These are phyloP conservation scores for Euphorbia tirucalli DNA, from an alignment of 345 rosid species.

Conservation along the genomic window DNA sequence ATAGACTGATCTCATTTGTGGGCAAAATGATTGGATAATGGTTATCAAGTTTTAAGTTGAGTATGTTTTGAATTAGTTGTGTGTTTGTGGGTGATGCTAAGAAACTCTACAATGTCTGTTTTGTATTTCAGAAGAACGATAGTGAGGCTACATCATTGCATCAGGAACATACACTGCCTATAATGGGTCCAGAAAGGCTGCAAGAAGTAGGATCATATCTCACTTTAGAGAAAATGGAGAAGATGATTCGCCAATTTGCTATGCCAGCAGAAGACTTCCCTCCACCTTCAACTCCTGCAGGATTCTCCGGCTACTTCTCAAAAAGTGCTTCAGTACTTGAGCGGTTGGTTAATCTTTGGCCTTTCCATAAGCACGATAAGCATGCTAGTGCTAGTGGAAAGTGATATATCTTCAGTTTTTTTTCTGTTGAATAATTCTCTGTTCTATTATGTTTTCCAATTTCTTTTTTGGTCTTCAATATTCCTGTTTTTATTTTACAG, in stretches of 20 bases:
- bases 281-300: constrained; percentile 80
- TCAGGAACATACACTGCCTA: constrained; percentile 92
- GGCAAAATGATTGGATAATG: background rate
- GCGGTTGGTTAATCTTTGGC: constrained; percentile 39
- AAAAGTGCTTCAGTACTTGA: constrained; percentile 89
- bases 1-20: background rate
- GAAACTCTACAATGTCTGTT: constrained; percentile 2
- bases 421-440: background rate
- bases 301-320: constrained; percentile 91
- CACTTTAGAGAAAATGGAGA: constrained; percentile 90
- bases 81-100: background rate
- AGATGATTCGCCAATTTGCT: constrained; percentile 86
- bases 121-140: constrained; percentile 54
- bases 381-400: constrained; percentile 21
- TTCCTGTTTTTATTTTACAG: background rate
- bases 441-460: background rate
- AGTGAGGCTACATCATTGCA: constrained; percentile 63
- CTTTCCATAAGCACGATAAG: constrained; percentile 34
- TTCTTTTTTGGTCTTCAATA: too few species aligned
- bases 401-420: background rate
- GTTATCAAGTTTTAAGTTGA: background rate
- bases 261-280: constrained; percentile 99
- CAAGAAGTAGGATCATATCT: constrained; percentile 85
- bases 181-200: constrained; percentile 98
- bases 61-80: background rate